Evolutionary conservation across 345 rosid species (phyloP), one percentile per base, ranked within the genome.

Genomic region (Dipteronia sinensis): DNA sequence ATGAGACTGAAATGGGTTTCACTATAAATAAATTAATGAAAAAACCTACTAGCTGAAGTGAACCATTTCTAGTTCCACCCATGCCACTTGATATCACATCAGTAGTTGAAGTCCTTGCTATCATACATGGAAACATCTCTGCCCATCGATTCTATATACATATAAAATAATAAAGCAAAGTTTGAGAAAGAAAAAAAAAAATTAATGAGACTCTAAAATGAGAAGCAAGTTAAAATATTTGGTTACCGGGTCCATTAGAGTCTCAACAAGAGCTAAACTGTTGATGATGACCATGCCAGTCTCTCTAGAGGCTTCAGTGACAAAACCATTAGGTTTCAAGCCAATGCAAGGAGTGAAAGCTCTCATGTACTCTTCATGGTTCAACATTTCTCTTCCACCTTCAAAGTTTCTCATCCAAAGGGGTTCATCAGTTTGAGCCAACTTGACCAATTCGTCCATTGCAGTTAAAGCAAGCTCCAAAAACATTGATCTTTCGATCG

Each of bases 51-150:
- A 94, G 72, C 42, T 97, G 99, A 74, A 97, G 92, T 73, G 97
- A 90, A 77, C 99, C 98, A 27, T 91, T 94, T 83, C 92, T 83
- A 76, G 98, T 91, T 76, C 99, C 98, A 22, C 94, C 97, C 93
- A 91, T 84, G 2, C 99, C 99, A 73, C 77, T 79, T 47, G 93
- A 90, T 71, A 97, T 89, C 22, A 94, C 91, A 82, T 93, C 98
- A 2, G 88, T 81, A 1, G 98, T 93, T 1, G 98, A 82, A 17
- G 93, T 80, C 74, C 96, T 92, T 19, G 97, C 94, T 66, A 97
- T 86, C 90, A 94, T 72, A 71, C 92, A 86, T 2, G 97, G 99
- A 86, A 97, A 97, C 98, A 97, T 93, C 79, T 97, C 99, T 20
- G 98, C 93, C 98, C 98, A 97, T 44, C 97, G 98, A 73, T 86